A percentile compares a stretch with the other conserved stretches of the same genome.
Evolutionary conservation across 257 asterid genomes (phyloP).

Genomic region (Asclepias syriaca): DNA sequence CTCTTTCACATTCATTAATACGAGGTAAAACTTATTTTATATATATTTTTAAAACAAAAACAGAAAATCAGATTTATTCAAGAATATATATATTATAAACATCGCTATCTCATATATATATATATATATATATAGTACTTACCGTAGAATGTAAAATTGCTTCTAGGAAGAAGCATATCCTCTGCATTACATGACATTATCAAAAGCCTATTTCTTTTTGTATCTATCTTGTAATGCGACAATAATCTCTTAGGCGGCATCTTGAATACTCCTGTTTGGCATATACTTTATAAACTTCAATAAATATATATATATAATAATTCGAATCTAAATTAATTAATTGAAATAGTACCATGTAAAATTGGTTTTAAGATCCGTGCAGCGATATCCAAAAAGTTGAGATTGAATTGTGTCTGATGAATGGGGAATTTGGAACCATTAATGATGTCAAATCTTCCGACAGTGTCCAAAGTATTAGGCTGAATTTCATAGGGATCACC

Average conservation of each 20-base stretch:
- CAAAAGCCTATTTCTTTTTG: slow-evolving; percentile 51
- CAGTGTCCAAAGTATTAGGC: slow-evolving; percentile 38
- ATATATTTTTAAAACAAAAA: too few species aligned
- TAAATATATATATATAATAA: not conserved
- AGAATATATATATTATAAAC: too few species aligned
- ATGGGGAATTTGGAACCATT: slow-evolving; percentile 18
- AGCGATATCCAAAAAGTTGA: slow-evolving; percentile 53
- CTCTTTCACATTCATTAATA: too few species aligned
- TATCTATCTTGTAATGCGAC: slow-evolving; percentile 92
- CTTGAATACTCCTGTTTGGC: slow-evolving; percentile 71
- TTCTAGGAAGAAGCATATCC: slow-evolving; percentile 96
- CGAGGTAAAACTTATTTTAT: too few species aligned
- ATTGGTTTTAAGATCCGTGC: slow-evolving; percentile 76
- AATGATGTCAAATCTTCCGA: slow-evolving; percentile 51
- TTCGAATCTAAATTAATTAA: not conserved
- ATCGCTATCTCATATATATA: not conserved
- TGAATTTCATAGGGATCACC: slow-evolving; percentile 94
- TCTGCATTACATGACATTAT: slow-evolving; percentile 94
- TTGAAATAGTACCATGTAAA: slow-evolving; percentile 39
- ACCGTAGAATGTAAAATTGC: slow-evolving; percentile 85
- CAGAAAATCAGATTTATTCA: too few species aligned
- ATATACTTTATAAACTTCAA: not conserved
- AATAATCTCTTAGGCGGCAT: slow-evolving; percentile 81
- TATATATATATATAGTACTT: not conserved
- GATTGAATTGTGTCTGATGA: slow-evolving; percentile 7